Evolutionary conservation across 2,329 filamentous ascomycete genomes (phyloP).

Genomic region (Sporothrix variecibatus): DNA sequence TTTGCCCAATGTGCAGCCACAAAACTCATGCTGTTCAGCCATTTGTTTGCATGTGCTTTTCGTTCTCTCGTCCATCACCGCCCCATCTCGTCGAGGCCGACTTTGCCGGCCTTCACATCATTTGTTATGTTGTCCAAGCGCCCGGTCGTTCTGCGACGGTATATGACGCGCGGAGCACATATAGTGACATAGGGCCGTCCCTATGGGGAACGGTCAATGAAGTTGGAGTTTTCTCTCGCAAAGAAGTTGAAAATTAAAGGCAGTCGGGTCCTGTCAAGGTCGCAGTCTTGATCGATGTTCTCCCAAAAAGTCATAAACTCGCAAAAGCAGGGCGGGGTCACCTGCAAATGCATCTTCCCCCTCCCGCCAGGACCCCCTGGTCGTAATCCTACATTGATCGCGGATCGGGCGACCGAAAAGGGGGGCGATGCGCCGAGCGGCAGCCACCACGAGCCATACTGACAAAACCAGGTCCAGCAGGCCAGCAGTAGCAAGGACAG

Average conservation of each 20-base stretch:
- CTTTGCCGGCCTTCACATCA: background rate
- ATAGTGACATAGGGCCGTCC: conserved; percentile 1
- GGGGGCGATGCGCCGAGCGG: conserved; percentile 12
- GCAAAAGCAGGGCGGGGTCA: background rate
- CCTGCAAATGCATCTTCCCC: background rate
- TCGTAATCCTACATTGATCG: conserved; percentile 15
- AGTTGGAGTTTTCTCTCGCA: background rate
- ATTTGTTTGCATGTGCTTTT: background rate
- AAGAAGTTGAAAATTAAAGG: background rate
- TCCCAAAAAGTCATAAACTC: too few species aligned
- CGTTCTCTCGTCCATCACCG: background rate
- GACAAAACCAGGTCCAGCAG: background rate
- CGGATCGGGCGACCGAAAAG: conserved; percentile 10
- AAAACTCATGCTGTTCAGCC: too few species aligned
- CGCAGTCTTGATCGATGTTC: background rate
- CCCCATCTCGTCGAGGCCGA: background rate
- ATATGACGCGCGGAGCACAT: conserved; percentile 4
- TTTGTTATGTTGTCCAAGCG: background rate
- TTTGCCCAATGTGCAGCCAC: background rate
- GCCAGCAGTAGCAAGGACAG: too few species aligned
- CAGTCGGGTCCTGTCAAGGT: background rate
- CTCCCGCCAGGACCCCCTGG: background rate
- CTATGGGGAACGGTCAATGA: background rate
- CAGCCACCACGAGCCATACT: background rate
- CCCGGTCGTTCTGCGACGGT: background rate